Evolutionary conservation across 306 rosid species (phyloP).

Genomic region (Cucurbita moschata): DNA sequence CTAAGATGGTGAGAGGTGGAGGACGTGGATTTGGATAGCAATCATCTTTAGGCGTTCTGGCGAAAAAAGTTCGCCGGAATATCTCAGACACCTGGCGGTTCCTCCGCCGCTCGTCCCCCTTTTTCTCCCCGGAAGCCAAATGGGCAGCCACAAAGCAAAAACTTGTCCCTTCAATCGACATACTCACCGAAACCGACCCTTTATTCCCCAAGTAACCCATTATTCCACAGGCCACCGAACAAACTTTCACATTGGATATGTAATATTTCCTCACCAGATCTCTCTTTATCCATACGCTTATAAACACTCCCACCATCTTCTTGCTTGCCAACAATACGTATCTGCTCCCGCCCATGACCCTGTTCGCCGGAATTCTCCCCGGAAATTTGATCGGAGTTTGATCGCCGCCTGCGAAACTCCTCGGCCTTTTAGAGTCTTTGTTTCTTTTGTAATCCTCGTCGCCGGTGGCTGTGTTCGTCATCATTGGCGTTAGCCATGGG

Average conservation of each 20-base stretch:
- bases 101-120: conserved; percentile 65
- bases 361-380: conserved; percentile 7
- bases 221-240: conserved; percentile 86
- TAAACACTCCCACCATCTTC: conserved; percentile 92
- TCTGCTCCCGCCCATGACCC: conserved; percentile 13
- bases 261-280: conserved; percentile 36
- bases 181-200: conserved; percentile 76
- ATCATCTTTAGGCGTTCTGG: conserved; percentile 24
- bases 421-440: conserved; percentile 5
- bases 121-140: conserved; percentile 82
- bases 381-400: conserved; percentile 10
- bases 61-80: conserved; percentile 55
- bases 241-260: conserved; percentile 62
- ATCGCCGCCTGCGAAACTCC: conserved; percentile 1
- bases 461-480: conserved; percentile 19
- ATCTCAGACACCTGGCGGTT: conserved; percentile 69
- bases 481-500: conserved; percentile 43
- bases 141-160: conserved; percentile 83
- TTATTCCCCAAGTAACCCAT: conserved; percentile 96
- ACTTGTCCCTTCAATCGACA: conserved; percentile 86
- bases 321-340: conserved; percentile 61
- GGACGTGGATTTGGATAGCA: conserved; percentile 22
- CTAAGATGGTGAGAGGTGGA: conserved; percentile 51
- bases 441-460: conserved; percentile 12
- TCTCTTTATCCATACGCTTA: conserved; percentile 67